Base-by-base conservation (phyloP, 495 filamentous ascomycete genomes). In the Neurospora sp. region DNA sequence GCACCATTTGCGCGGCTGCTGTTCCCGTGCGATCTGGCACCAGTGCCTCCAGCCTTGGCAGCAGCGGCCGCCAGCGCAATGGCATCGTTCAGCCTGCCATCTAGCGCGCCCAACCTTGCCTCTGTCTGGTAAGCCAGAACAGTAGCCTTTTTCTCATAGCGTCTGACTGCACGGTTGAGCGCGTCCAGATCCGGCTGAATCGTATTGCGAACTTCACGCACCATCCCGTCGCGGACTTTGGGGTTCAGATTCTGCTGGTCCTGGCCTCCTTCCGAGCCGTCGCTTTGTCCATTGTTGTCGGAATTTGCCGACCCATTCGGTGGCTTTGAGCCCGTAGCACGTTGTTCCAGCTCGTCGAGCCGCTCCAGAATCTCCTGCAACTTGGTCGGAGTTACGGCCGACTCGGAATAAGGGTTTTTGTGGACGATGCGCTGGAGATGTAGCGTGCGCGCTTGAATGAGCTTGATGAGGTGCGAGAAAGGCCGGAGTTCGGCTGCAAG, bases 71-170 rank as follows among this genome's bases (percentile, higher is more conserved):
- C 92, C 16, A 98, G 84, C 1, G 92, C 86, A 62, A 97, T 85
- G 2, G 93, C 92, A 75, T 98, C 94, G 39, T 89, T 88, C 23
- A 96, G 79, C 48, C 92, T 87, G 0, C 82, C 78, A 72, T 97
- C 91, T 18, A 98, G 82, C 35, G 89, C 86, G 35, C 86, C 84
- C 42, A 98, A 86, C 20, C 92, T 88, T 20, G 87, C 86, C 69
- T 98, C 94, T 11, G 90, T 95, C 75, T 94, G 90, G 71, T 90
- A 85, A 0, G 89, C 83, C 23, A 91, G 87, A 2, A 94, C 81
- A 0, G 91, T 90, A 12, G 90, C 89, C 73, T 93, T 91, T 80
- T 97, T 98, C 83, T 99, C 96, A 76, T 97, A 97, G n/a, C 93
- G 89, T 16, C 96, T 88, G 39, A 98, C 91, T 0, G 96, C 96